Percentiles rank a stretch among this genome's conserved stretches.
These are phyloP conservation scores for Carallia pectinifolia DNA, from an alignment of 345 rosid genomes.

Conservation along the genomic window DNA sequence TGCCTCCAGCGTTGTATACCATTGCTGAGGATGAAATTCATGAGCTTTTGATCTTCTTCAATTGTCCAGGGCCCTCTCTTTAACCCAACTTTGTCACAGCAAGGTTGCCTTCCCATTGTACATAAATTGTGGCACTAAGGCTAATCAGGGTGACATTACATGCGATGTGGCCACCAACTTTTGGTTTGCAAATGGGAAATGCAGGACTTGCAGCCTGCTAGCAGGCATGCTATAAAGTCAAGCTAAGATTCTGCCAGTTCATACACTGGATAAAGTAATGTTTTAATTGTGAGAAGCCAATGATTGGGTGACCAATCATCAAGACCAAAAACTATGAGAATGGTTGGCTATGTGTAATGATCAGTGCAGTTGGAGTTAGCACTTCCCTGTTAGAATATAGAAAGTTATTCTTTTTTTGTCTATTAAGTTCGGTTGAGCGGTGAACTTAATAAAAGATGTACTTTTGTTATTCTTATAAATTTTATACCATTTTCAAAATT, in stretches of 20 bases:
- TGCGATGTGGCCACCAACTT: no score
- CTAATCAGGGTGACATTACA: no score
- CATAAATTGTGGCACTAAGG: no score
- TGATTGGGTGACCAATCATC: neutral
- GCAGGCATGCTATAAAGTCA: constrained; percentile 6
- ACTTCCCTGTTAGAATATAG: neutral
- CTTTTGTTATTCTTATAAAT: no score
- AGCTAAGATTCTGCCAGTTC: constrained; percentile 16
- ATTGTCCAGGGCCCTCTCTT: constrained; percentile 22
- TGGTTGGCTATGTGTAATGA: no score
- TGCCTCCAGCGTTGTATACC: constrained; percentile 19
- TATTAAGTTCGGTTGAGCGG: no score
- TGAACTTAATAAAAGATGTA: no score
- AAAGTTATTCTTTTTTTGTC: neutral
- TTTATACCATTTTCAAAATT: no score
- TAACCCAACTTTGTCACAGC: constrained; percentile 15
- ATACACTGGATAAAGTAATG: neutral
- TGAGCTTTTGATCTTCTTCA: constrained; percentile 19
- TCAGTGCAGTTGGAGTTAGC: no score
- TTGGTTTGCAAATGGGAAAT: no score
- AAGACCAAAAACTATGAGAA: no score
- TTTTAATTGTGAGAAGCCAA: neutral
- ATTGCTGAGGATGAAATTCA: constrained; percentile 11
- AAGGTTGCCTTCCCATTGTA: constrained; percentile 22
- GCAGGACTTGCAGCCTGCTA: no score